Conservation (phyloP, 768 basidiomycete species). For the Boletus rubescentipes region DNA sequence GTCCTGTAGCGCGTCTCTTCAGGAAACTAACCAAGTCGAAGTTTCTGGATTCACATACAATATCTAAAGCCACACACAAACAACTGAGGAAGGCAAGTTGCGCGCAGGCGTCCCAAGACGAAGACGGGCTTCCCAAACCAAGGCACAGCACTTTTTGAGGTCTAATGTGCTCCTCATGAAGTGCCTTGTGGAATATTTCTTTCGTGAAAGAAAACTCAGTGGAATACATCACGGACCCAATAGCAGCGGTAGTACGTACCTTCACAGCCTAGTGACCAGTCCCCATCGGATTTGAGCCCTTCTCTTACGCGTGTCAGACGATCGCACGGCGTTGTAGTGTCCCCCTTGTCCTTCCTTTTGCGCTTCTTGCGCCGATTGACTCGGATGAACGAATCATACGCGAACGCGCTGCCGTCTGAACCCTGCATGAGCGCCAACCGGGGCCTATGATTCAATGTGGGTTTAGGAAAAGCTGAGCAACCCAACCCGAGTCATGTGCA, state of each 20-base stretch:
- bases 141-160: conserved; percentile 56
- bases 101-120: conserved; percentile 58
- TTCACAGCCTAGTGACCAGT: conserved; percentile 56
- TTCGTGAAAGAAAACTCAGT: conserved; percentile 9
- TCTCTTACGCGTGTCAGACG: conserved; percentile 44
- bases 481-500: background rate
- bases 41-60: conserved; percentile 49
- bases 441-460: background rate
- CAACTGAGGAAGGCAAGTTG: conserved; percentile 68
- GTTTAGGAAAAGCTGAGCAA: background rate
- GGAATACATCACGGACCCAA: conserved; percentile 4
- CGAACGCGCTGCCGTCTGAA: conserved; percentile 27
- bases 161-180: conserved; percentile 25
- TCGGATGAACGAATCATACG: conserved; percentile 50
- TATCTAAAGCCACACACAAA: conserved; percentile 49
- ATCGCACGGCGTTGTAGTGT: conserved; percentile 36
- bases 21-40: conserved; percentile 13
- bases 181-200: conserved; percentile 39
- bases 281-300: conserved; percentile 43
- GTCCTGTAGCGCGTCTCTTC: conserved; percentile 38
- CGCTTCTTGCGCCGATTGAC: conserved; percentile 54
- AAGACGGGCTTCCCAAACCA: conserved; percentile 70
- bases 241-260: conserved; percentile 45
- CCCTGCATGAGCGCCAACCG: conserved; percentile 13
- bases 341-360: conserved; percentile 32